Base-by-base conservation (phyloP, 108 stramenopile genomes). In the Stephanodiscus triporus region DNA sequence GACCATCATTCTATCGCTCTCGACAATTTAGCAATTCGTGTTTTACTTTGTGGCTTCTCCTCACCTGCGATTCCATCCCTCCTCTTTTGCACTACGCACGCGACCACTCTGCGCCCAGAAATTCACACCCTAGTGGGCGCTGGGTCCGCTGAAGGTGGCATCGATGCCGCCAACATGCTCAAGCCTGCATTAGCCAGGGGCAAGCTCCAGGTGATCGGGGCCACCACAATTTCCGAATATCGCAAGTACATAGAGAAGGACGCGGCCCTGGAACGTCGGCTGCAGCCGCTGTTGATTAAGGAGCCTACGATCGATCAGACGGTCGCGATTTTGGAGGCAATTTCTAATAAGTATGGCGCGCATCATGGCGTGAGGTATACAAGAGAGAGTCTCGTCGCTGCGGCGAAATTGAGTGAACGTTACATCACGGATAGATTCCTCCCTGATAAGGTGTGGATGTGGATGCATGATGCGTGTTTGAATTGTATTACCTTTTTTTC, bases 181-280 rank as follows among this genome's bases (percentile, higher is more conserved):
- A 97, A 97, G 80, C 96, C 96, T 0, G 93, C 91, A 19, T 75
- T 97, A 62, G 87, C 94, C 10, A 75, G 96, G 19, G 90, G 93
- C 0, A 81, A 91, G 66, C 69, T 97, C 10, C 89, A 93, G 72
- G 75, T 94, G 48, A 93, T 97, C 58, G 96, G 94, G 10, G 96
- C 96, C 22, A 97, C 96, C 11, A 97, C 96, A 19, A 84, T 94
- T 54, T 64, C 87, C 9, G 96, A 97, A 79, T 95, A 97, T 78
- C 81, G 93, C 1, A 90, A 93, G 74, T 90, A 94, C 84, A 94
- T 97, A 61, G 94, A 94, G 78, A 95, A 95, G 74, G 96, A 97
- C 84, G 89, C 88, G 1, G 96, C 96, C 9, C 70, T 97, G 48
- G 94, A 95, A 62, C 80, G 96, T 24, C 86, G 96, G 24, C 78